Base-by-base conservation (phyloP, 257 asterid genomes). In the Thymus mandschuricus region DNA sequence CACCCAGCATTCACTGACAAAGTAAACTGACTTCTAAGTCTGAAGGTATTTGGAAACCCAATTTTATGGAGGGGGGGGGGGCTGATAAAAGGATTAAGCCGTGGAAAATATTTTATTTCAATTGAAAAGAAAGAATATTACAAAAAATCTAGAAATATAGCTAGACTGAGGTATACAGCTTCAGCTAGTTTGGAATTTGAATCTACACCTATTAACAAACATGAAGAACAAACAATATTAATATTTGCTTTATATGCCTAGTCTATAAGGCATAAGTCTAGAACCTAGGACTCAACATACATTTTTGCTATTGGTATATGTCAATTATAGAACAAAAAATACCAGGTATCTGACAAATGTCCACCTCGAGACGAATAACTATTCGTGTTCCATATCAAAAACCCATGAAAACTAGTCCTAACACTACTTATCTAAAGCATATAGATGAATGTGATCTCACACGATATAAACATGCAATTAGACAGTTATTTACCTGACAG, bases 401-500 rank as follows among this genome's bases (percentile, higher is more conserved):
- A 21, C 21, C 21, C 21, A 21, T 21, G 21, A 21, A 21, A 21
- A 21, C 21, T 21, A 21, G 21, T 21, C 21, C 21, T 21, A 21
- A 21, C 21, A 21, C 40, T 31, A 51, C n/a, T 43, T 62, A 51
- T 33, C 68, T 30, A n/a, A 64, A 27, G 64, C 40, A 60, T 54
- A 38, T 61, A 48, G 57, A 67, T 59, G 67, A 33, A 63, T 46
- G 78, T 38, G 31, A 2, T n/a, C 9, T 31, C 3, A 28, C 3
- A 35, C 8, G 40, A 57, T 45, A n/a, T 58, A 71, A 68, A 48
- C 48, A 58, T 30, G 40, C 12, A 43, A 12, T 15, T 65, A 40
- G 46, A 49, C 64, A 56, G 77, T 46, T 21, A 52, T 40, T 49
- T 69, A 94, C 97, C 96, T 94, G 99, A 76, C 98, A 95, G 76